A percentile compares a stretch with the other conserved stretches of the same genome.
Evolutionary conservation across 73 alveolate species (phyloP).

Genomic region (Halteria grandinella): DNA sequence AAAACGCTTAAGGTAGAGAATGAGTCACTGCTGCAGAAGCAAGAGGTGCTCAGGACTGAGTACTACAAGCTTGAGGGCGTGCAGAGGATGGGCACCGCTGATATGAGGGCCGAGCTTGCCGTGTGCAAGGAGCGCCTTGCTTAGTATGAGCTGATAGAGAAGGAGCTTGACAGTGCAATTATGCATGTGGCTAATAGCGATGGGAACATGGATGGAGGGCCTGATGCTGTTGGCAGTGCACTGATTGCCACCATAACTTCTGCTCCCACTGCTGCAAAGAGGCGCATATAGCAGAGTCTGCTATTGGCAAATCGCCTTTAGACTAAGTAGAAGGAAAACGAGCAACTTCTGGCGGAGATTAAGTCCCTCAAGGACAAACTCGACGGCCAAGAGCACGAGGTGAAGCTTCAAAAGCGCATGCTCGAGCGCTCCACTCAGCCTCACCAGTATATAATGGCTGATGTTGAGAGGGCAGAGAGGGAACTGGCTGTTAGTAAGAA

Average conservation of each 20-base stretch:
- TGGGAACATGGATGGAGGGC: conserved; percentile 63
- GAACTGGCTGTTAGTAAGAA: conserved; percentile 55
- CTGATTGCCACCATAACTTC: conserved; percentile 67
- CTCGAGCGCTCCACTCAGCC: conserved; percentile 79
- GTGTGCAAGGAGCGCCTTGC: conserved; percentile 83
- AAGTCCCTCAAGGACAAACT: conserved; percentile 55
- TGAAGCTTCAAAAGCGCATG: conserved; percentile 66
- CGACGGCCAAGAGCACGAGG: conserved; percentile 66
- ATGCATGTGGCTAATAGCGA: conserved; percentile 76
- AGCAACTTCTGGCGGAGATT: conserved; percentile 57
- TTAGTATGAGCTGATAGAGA: conserved; percentile 87
- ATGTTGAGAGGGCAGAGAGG: conserved; percentile 61
- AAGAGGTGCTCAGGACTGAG: conserved; percentile 82
- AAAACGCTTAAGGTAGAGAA: conserved; percentile 81
- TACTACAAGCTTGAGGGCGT: conserved; percentile 77
- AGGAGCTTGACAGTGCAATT: conserved; percentile 88
- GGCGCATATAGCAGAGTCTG: conserved; percentile 83
- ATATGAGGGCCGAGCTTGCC: conserved; percentile 79
- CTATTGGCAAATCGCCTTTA: conserved; percentile 82
- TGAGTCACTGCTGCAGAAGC: conserved; percentile 77
- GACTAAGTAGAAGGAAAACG: conserved; percentile 81
- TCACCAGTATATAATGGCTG: conserved; percentile 58
- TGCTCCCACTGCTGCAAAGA: conserved; percentile 88
- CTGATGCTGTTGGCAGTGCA: conserved; percentile 65
- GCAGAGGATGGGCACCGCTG: conserved; percentile 74